Evolutionary conservation across 768 basidiomycete genomes (phyloP).

Genomic region (Cyathus striatus): DNA sequence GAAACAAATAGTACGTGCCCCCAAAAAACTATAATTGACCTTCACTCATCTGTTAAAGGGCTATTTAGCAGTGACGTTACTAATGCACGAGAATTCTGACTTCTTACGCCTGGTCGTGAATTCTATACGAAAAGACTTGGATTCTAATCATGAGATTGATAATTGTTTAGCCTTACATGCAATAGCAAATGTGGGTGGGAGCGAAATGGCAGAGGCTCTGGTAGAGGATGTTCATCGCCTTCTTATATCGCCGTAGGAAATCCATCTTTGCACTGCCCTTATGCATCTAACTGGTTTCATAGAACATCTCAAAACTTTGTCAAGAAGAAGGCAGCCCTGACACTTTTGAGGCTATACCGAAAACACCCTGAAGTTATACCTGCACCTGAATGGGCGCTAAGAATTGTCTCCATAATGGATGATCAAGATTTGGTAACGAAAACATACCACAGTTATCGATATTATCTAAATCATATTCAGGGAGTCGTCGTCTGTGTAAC

Average conservation of each 20-base stretch:
- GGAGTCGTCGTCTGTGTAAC: constrained; percentile 95
- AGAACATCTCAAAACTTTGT: constrained; percentile 95
- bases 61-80: constrained; percentile 91
- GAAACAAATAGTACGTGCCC: constrained; percentile 86
- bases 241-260: constrained; percentile 84
- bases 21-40: constrained; percentile 3
- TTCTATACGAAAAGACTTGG: constrained; percentile 95
- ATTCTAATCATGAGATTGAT: constrained; percentile 89
- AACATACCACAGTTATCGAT: neutral
- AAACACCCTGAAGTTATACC: constrained; percentile 95
- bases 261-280: neutral
- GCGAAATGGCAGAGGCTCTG: constrained; percentile 97
- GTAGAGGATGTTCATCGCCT: constrained; percentile 91
- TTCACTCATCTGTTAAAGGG: constrained; percentile 51
- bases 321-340: constrained; percentile 97
- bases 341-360: constrained; percentile 86
- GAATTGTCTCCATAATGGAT: constrained; percentile 95
- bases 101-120: constrained; percentile 96
- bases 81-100: constrained; percentile 99
- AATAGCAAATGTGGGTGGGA: constrained; percentile 96
- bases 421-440: constrained; percentile 71
- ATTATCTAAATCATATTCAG: constrained; percentile 29
- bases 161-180: constrained; percentile 97
- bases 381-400: constrained; percentile 90
- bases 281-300: constrained; percentile 9